Base-by-base conservation (phyloP, 2,329 filamentous ascomycete species). In the Claviceps sorghi region DNA sequence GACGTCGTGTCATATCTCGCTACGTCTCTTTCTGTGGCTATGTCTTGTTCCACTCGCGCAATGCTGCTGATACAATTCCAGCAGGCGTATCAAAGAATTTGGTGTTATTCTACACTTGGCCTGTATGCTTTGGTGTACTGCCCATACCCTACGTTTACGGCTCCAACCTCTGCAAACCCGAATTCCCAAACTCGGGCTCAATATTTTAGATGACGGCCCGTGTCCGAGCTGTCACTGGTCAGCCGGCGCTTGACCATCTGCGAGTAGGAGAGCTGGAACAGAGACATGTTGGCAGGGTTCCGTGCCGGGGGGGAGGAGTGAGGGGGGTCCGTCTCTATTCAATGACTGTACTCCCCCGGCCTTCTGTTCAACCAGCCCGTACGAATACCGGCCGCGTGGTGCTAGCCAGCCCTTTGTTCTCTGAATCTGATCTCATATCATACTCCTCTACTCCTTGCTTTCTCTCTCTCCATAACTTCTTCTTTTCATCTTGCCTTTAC, bases 201-300 rank as follows among this genome's bases (percentile, higher is more conserved):
- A 26, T 46, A 32, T 46, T 46, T n/a, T 45, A 45, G n/a, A 21
- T 46, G 43, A 51, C 50, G 36, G 50, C 41, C 42, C 43, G 34
- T 30, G 34, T 15, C 42, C 50, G 43, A 51, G 34, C 50, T 51
- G 43, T 47, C n/a, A 51, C 43, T 51, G 50, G 43, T 32, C 30
- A 30, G 50, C 43, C 42, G 36, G 36, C 34, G 41, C 26, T 41
- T 41, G 50, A 43, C 10, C 21, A 22, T 50, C 56, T 49, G 53
- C 57, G 57, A 59, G 58, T 57, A 56, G 55, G 42, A 58, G 56
- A 51, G 50, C 57, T 51, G 54, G 53, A 55, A 55, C 50, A 59
- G 54, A 60, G 57, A 59, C 58, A 60, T 54, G 52, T 52, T 48
- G 26, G 26, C 48, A 50, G 17, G 48, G 48, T 51, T 43, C 48